These are phyloP conservation scores for Sutorius australiensis DNA, from an alignment of 768 basidiomycete species.

Conservation along the genomic window DNA sequence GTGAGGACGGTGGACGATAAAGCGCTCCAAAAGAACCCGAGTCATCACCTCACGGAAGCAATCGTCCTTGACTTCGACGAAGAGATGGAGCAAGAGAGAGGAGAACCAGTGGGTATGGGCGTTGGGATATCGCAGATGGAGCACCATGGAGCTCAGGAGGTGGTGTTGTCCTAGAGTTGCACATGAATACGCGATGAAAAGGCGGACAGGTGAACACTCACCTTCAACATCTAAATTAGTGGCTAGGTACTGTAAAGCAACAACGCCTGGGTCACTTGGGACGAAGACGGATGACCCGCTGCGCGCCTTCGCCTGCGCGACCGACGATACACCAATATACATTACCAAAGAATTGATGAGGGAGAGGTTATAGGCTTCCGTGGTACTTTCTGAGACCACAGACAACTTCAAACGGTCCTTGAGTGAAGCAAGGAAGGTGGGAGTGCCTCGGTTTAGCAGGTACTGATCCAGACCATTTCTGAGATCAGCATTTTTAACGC, in stretches of 20 bases:
- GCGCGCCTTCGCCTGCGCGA: conserved; percentile 82
- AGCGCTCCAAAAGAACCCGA: conserved; percentile 87
- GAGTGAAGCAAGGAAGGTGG: conserved; percentile 70
- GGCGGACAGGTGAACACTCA: conserved; percentile 27
- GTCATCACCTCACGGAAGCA: conserved; percentile 80
- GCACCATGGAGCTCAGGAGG: conserved; percentile 85
- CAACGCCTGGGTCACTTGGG: conserved; percentile 77
- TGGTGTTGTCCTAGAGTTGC: conserved; percentile 80
- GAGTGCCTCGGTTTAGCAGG: conserved; percentile 70
- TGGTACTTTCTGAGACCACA: conserved; percentile 40
- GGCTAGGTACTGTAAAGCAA: conserved; percentile 78
- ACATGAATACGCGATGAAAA: not conserved
- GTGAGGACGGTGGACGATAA: conserved; percentile 92
- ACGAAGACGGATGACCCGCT: conserved; percentile 82
- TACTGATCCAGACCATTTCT: conserved; percentile 79
- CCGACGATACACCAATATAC: conserved; percentile 92
- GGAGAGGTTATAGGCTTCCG: conserved; percentile 78
- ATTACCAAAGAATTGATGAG: conserved; percentile 93
- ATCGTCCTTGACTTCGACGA: conserved; percentile 73
- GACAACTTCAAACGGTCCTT: conserved; percentile 69
- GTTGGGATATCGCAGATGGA: conserved; percentile 96
- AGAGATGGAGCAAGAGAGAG: conserved; percentile 83
- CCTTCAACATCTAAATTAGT: conserved; percentile 89
- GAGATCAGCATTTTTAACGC: conserved; percentile 77
- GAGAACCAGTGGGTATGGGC: conserved; percentile 99